Conservation (phyloP, 2,329 filamentous ascomycete genomes). For the Escovopsis sp. region DNA sequence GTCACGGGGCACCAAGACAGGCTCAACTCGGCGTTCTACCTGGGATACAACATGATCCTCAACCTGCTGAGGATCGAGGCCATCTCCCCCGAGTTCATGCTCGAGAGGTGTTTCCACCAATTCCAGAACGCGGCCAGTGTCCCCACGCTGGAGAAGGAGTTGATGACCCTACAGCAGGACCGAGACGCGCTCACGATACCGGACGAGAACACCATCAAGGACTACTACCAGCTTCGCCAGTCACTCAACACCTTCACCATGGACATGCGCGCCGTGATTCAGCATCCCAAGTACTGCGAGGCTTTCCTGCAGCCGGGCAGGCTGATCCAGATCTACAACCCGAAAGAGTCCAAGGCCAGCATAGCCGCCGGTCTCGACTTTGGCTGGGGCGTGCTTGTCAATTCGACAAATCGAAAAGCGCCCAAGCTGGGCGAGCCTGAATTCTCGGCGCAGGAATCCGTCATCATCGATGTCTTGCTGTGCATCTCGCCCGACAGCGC, state of each 20-base stretch:
- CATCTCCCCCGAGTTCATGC: slow-evolving; percentile 97
- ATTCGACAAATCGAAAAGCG: slow-evolving; percentile 49
- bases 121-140: slow-evolving; percentile 93
- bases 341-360: slow-evolving; percentile 28
- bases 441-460: slow-evolving; percentile 57
- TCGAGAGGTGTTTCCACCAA: slow-evolving; percentile 96
- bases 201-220: slow-evolving; percentile 77
- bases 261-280: slow-evolving; percentile 84
- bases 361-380: slow-evolving; percentile 45
- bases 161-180: slow-evolving; percentile 63
- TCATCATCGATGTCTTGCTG: slow-evolving; percentile 71
- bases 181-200: slow-evolving; percentile 59
- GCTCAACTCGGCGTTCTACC: slow-evolving; percentile 91
- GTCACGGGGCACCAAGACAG: slow-evolving; percentile 94
- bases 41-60: slow-evolving; percentile 98
- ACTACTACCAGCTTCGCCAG: slow-evolving; percentile 83
- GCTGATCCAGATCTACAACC: slow-evolving; percentile 70
- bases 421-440: slow-evolving; percentile 54
- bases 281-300: slow-evolving; percentile 73
- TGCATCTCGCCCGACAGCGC: slow-evolving; percentile 36
- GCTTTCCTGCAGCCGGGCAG: slow-evolving; percentile 80
- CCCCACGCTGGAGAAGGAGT: slow-evolving; percentile 65
- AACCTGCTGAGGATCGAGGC: slow-evolving; percentile 95
- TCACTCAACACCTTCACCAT: slow-evolving; percentile 70
- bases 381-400: slow-evolving; percentile 84